A percentile compares a stretch with the other conserved stretches of the same genome.
phyloP scores from a whole-genome alignment of 2,329 filamentous ascomycete genomes.

The Graphiopsis chlorocephala region DNA sequence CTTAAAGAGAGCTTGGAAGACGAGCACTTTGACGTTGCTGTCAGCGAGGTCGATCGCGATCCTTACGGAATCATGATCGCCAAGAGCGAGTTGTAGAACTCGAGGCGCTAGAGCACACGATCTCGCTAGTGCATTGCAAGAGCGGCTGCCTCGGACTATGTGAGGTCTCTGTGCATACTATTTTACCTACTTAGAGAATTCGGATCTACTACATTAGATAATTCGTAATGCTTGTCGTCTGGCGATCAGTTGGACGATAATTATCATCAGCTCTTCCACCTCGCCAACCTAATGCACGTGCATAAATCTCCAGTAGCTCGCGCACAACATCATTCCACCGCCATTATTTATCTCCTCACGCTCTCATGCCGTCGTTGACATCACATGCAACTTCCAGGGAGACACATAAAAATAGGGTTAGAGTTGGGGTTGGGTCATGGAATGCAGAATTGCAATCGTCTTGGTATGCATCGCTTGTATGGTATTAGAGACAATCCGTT shows the following conservation, averaged over 20 bases:
- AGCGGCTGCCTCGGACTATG: neutral
- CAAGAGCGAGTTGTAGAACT: slow-evolving; percentile 28
- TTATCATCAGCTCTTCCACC: neutral
- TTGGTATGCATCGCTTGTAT: neutral
- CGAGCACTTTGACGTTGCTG: slow-evolving; percentile 60
- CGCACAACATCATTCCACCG: neutral
- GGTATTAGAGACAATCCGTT: neutral
- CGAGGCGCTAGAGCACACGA: neutral
- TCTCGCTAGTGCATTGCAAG: neutral
- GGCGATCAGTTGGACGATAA: neutral
- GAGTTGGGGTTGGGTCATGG: neutral
- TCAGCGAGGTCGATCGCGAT: slow-evolving; percentile 80
- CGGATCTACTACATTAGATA: neutral
- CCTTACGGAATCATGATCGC: slow-evolving; percentile 73
- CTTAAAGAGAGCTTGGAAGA: slow-evolving; percentile 51
- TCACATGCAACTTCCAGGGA: too few relatives aligned
- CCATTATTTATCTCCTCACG: neutral
- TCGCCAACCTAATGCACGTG: neutral
- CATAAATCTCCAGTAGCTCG: neutral
- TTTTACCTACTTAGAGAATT: neutral
- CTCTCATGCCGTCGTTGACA: neutral
- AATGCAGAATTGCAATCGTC: neutral
- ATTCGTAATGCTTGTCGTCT: neutral
- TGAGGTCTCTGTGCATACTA: neutral
- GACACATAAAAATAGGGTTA: neutral